Percentiles rank a stretch among this genome's conserved stretches.
Conservation (phyloP, 768 basidiomycete species). For the Hericium erinaceus region DNA sequence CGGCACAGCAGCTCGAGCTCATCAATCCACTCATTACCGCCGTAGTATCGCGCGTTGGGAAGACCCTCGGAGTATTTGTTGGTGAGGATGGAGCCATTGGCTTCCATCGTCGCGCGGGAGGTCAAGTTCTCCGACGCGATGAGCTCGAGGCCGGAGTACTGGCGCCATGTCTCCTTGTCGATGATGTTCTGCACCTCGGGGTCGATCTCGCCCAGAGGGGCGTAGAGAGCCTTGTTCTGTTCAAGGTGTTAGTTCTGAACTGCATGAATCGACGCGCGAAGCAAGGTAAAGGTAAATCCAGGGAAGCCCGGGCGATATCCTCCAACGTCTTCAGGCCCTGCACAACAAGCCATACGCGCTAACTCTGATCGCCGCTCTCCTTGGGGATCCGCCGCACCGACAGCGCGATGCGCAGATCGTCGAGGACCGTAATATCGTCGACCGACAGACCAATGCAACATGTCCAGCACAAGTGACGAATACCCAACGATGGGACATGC, state of each 20-base stretch:
- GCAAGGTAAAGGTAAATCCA: neutral
- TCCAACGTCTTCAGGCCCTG: no score
- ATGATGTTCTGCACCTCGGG: conserved; percentile 96
- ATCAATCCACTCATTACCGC: conserved; percentile 96
- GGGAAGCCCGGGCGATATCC: neutral
- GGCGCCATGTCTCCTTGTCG: conserved; percentile 98
- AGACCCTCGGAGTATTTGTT: conserved; percentile 99
- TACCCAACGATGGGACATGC: no score
- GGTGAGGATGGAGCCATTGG: conserved; percentile 96
- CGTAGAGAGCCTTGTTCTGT: conserved; percentile 89
- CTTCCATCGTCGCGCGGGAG: conserved; percentile 91
- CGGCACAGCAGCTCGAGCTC: conserved; percentile 93
- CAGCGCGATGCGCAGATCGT: neutral
- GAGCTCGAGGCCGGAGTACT: conserved; percentile 95
- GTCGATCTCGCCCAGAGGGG: conserved; percentile 82
- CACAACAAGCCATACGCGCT: neutral
- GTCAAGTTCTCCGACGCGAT: conserved; percentile 99
- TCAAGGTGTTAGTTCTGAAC: neutral
- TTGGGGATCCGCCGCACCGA: neutral
- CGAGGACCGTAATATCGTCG: neutral
- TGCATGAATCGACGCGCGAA: neutral
- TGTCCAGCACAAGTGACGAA: no score
- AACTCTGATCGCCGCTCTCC: neutral
- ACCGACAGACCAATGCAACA: no score
- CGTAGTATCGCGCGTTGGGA: conserved; percentile 93